These are phyloP conservation scores for Candida sp. DNA, from an alignment of 1,139 yeast genomes.

Conservation along the genomic window DNA sequence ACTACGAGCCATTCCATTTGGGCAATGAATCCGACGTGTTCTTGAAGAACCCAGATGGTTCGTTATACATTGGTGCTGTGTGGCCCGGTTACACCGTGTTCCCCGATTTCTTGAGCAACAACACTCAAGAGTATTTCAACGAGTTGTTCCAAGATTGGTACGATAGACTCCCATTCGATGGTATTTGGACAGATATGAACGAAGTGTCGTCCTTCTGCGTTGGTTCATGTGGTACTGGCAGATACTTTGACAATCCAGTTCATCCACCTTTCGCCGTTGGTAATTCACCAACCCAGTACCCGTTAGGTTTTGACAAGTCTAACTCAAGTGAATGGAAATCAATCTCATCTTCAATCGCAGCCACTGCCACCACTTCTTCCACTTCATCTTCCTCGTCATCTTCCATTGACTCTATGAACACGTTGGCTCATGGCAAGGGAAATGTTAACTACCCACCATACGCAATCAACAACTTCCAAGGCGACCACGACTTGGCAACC, in stretches of 20 bases:
- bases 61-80: slow-evolving; percentile 26
- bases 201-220: slow-evolving; percentile 37
- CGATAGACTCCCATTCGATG: slow-evolving; percentile 27
- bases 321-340: slow-evolving; percentile 24
- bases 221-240: slow-evolving; percentile 30
- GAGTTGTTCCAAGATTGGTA: slow-evolving; percentile 24
- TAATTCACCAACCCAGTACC: slow-evolving; percentile 18
- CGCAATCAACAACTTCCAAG: slow-evolving; percentile 26
- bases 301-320: slow-evolving; percentile 22
- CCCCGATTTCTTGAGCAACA: slow-evolving; percentile 32
- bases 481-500: slow-evolving; percentile 28
- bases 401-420: slow-evolving; percentile 21
- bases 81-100: slow-evolving; percentile 34
- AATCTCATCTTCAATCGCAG: slow-evolving; percentile 17
- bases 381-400: slow-evolving; percentile 17
- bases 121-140: slow-evolving; percentile 28
- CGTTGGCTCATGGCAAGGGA: slow-evolving; percentile 27
- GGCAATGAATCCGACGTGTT: slow-evolving; percentile 30
- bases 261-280: slow-evolving; percentile 24
- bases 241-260: slow-evolving; percentile 23
- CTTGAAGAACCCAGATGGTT: slow-evolving; percentile 31
- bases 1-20: slow-evolving; percentile 24
- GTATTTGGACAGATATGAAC: slow-evolving; percentile 41
- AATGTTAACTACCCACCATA: slow-evolving; percentile 38
- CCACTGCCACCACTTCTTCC: slow-evolving; percentile 16